Conservation (phyloP, 1,139 yeast genomes). For the Saccharomyces hybrid region DNA sequence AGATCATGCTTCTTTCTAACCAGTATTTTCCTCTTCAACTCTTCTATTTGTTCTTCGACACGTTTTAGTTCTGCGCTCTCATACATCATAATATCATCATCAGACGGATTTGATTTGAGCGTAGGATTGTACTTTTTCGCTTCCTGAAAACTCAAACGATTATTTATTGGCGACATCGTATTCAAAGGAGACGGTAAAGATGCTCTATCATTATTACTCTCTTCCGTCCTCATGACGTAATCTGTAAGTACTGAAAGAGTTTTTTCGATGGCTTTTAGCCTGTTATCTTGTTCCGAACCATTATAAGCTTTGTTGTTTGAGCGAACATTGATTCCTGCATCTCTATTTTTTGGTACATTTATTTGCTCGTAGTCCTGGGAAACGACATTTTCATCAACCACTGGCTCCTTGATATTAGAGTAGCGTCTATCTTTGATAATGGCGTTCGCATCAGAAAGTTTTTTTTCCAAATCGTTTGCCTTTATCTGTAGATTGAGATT, state of each 20-base stretch:
- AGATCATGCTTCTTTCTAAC: slow-evolving; percentile 28
- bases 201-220: neutral
- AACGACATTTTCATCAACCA: neutral
- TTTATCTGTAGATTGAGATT: slow-evolving; percentile 1
- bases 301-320: neutral
- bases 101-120: slow-evolving; percentile 15
- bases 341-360: neutral
- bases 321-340: neutral
- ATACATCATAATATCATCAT: slow-evolving; percentile 26
- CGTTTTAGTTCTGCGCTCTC: slow-evolving; percentile 27
- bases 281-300: neutral
- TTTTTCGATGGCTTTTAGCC: neutral
- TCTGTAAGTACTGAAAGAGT: neutral
- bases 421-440: neutral
- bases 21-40: slow-evolving; percentile 21
- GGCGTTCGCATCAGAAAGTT: neutral
- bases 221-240: neutral
- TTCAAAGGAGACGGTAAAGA: neutral
- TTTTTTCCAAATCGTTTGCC: slow-evolving; percentile 6
- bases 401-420: neutral
- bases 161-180: neutral
- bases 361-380: neutral
- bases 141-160: neutral
- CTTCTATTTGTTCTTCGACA: slow-evolving; percentile 26
- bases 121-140: neutral